Percentiles rank a stretch among this genome's conserved stretches.
phyloP scores from a whole-genome alignment of 306 rosid species.

The Clitoria ternatea region DNA sequence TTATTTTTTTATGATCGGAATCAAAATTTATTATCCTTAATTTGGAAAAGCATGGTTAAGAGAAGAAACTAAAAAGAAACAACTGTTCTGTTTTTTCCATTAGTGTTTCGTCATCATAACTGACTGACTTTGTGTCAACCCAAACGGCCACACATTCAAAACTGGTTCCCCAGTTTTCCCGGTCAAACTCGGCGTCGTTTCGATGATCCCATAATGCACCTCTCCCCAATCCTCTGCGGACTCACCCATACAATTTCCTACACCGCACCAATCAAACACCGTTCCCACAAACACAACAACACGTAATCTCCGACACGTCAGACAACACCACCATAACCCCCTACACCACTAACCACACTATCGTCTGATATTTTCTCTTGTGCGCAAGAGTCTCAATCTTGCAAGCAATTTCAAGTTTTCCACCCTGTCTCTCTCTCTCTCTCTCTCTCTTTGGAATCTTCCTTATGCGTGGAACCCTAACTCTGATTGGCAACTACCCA shows the following conservation, averaged over 20 bases:
- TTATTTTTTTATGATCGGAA: too few relatives aligned
- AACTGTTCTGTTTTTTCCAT: not conserved
- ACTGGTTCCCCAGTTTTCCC: conserved; percentile 1
- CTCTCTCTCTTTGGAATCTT: conserved; percentile 24
- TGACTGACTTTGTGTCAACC: conserved; percentile 16
- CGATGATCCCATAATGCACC: not conserved
- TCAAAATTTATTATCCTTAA: too few relatives aligned
- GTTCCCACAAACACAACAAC: not conserved
- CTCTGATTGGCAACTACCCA: conserved; percentile 5
- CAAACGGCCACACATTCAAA: conserved; percentile 21
- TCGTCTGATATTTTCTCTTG: conserved; percentile 6
- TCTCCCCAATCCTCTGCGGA: not conserved
- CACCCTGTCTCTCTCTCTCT: conserved; percentile 10
- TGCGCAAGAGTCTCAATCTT: conserved; percentile 8
- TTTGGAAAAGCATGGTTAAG: too few relatives aligned
- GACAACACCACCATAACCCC: not conserved
- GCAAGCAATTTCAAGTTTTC: conserved; percentile 12
- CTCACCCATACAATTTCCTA: not conserved
- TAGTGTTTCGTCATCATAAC: not conserved
- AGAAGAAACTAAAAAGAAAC: not conserved
- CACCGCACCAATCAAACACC: not conserved
- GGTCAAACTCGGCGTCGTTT: conserved; percentile 42
- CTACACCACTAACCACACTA: not conserved
- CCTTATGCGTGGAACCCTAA: conserved; percentile 27
- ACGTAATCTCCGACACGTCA: not conserved